Evolutionary conservation across 331 rosid genomes (phyloP), one percentile per base, ranked within the genome.

Genomic region (Saraca asoca): DNA sequence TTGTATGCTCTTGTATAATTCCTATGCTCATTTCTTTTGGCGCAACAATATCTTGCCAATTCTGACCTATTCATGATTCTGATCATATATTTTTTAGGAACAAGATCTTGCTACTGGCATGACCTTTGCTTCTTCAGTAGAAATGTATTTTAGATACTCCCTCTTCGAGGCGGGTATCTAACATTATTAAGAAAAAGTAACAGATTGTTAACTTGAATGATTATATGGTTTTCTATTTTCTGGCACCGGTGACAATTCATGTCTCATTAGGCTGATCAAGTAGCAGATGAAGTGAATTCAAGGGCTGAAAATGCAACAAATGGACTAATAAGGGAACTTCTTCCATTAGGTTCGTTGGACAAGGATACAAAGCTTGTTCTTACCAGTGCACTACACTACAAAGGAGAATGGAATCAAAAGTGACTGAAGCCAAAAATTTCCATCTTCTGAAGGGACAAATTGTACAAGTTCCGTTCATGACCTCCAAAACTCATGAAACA

Each of bases 391-490:
- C 35, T 69, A 5, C 55, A 48, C 38, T 69, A 69, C 46, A 76
- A 63, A 48, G 75, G 72, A 37, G 6, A 67, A 7, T 75, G 80
- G 80, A 9, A 38, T 4, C 4, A 12, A 11, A 13, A 10, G 34
- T 1, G 41, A 62, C 76, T 2, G 6, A 1, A 24, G 9, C 54
- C 0, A 24, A 37, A 12, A 37, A 39, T 31, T 76, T 76, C 58
- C 39, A 76, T 37, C 76, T 69, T 49, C 62, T 63, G 3, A 64
- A 34, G 14, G 77, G 77, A n/a, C 13, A 58, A 20, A 49, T 46
- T 4, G 64, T 51, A 0, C 1, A 41, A 34, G 81, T 51, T 5
- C 73, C 73, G 5, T 76, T 64, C 69, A 70, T 76, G 81, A 57
- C 72, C 42, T 12, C 38, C 16, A 6, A 0, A 20, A 13, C 0